Evolutionary conservation across 129 eudicot species (phyloP).

Genomic region (sunflower (Helianthus annuus)): DNA sequence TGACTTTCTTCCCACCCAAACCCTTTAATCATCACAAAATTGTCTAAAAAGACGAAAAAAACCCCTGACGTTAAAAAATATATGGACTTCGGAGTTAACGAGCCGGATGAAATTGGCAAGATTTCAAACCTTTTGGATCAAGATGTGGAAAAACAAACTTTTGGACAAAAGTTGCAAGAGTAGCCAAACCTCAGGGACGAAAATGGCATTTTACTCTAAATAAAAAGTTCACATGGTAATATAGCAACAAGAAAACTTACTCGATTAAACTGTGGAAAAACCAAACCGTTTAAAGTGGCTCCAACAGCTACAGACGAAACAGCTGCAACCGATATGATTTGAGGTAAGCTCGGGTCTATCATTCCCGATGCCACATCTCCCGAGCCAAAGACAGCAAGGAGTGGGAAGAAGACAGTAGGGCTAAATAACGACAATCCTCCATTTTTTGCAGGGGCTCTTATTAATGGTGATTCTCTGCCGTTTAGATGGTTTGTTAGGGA

Average conservation of each 20-base stretch:
- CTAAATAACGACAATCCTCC: slow-evolving; percentile 55
- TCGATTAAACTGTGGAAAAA: slow-evolving; percentile 76
- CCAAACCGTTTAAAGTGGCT: slow-evolving; percentile 65
- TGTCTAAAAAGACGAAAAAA: too few species aligned
- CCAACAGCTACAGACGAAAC: slow-evolving; percentile 81
- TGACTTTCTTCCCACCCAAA: too few species aligned
- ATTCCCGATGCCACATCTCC: slow-evolving; percentile 93
- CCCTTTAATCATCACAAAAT: too few species aligned
- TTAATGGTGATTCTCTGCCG: slow-evolving; percentile 73
- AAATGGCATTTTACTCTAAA: too few species aligned
- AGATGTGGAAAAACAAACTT: too few species aligned
- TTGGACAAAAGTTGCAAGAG: too few species aligned
- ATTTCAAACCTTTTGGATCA: too few species aligned
- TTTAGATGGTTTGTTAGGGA: slow-evolving; percentile 81
- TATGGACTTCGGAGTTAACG: too few species aligned
- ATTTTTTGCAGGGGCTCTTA: slow-evolving; percentile 77
- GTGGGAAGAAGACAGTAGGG: slow-evolving; percentile 70
- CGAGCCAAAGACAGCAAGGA: slow-evolving; percentile 66
- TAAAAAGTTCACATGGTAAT: neutral
- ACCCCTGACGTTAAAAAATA: too few species aligned
- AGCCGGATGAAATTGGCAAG: too few species aligned
- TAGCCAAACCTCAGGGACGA: too few species aligned
- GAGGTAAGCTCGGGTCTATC: slow-evolving; percentile 89
- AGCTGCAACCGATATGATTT: slow-evolving; percentile 66
- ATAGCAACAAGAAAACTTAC: slow-evolving; percentile 40